Conservation (phyloP, 345 rosid genomes). For the Punica granatum region DNA sequence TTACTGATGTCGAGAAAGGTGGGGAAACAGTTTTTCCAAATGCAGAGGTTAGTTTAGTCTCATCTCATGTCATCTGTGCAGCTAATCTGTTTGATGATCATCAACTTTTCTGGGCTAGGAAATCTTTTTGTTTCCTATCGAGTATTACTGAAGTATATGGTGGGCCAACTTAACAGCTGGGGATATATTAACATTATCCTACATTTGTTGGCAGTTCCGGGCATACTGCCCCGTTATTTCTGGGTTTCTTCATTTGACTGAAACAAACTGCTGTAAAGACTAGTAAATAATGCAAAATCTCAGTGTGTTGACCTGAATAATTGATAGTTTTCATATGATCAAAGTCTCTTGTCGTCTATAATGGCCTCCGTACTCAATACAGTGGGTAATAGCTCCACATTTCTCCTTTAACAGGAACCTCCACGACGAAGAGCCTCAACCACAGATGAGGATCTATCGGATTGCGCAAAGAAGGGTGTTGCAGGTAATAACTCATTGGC, state of each 20-base stretch:
- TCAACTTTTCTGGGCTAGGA: slow-evolving; percentile 1
- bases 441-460: slow-evolving; percentile 60
- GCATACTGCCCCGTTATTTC: neutral
- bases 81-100: neutral
- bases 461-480: slow-evolving; percentile 84
- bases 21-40: slow-evolving; percentile 93
- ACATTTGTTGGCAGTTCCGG: neutral
- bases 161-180: neutral
- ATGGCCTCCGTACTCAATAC: too few species aligned
- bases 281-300: neutral
- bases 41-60: slow-evolving; percentile 61
- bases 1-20: slow-evolving; percentile 75
- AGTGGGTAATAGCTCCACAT: neutral
- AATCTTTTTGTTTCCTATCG: neutral
- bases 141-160: neutral
- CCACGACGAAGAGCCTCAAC: slow-evolving; percentile 46
- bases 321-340: neutral
- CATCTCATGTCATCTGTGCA: neutral
- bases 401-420: slow-evolving; percentile 40
- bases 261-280: neutral
- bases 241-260: neutral
- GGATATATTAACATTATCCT: neutral
- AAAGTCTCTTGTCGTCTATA: too few species aligned
- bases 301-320: too few species aligned
- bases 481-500: slow-evolving; percentile 44